Percentiles rank a stretch among this genome's conserved stretches.
Evolutionary conservation across 371 early-diverging fungal genomes (phyloP).

Genomic region (Choanephora cucurbitarum): DNA sequence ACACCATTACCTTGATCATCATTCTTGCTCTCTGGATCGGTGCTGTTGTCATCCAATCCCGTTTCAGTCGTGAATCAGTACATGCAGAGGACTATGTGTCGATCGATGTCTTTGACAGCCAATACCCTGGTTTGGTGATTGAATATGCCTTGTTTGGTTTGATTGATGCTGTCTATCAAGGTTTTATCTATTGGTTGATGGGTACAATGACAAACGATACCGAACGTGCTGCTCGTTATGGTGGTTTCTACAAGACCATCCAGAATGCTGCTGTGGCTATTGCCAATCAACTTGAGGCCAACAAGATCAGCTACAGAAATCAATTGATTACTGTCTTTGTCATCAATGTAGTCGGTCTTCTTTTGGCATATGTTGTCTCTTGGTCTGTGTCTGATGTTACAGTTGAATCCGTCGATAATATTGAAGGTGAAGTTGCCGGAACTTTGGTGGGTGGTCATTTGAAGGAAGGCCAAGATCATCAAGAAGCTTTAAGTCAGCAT

Average conservation of each 20-base stretch:
- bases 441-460: slow-evolving; percentile 37
- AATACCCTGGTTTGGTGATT: slow-evolving; percentile 52
- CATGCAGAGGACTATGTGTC: slow-evolving; percentile 20
- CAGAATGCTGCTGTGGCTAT: slow-evolving; percentile 74
- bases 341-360: slow-evolving; percentile 30
- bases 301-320: slow-evolving; percentile 27
- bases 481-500: slow-evolving; percentile 17
- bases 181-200: slow-evolving; percentile 73
- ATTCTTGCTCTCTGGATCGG: slow-evolving; percentile 61
- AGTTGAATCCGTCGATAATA: slow-evolving; percentile 36
- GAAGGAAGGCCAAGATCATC: slow-evolving; percentile 15
- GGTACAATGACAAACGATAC: slow-evolving; percentile 73
- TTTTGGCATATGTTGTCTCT: slow-evolving; percentile 34
- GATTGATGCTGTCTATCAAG: slow-evolving; percentile 74
- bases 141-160: slow-evolving; percentile 68
- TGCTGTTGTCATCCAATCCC: slow-evolving; percentile 55
- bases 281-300: slow-evolving; percentile 41
- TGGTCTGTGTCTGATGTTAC: slow-evolving; percentile 40
- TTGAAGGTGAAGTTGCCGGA: slow-evolving; percentile 20
- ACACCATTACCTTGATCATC: slow-evolving; percentile 42
- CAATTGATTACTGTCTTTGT: slow-evolving; percentile 31
- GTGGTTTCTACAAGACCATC: slow-evolving; percentile 85
- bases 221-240: slow-evolving; percentile 69
- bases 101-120: slow-evolving; percentile 33
- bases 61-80: slow-evolving; percentile 35